Base-by-base conservation (phyloP, 1,139 yeast genomes). In the Blastobotrys petasosporus region DNA sequence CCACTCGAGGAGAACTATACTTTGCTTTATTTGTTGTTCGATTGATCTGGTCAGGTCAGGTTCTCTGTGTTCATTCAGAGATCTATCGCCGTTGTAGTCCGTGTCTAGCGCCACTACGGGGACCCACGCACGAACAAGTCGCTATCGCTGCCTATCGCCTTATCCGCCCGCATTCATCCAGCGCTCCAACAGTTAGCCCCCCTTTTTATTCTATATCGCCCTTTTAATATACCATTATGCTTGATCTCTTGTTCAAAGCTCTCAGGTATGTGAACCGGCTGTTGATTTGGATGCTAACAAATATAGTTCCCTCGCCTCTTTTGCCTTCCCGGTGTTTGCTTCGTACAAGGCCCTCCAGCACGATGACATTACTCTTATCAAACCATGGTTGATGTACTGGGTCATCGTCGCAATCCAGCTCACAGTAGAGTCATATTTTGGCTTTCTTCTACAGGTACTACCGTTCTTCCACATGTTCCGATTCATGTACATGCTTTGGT, bases 371-470 rank as follows among this genome's bases (percentile, higher is more conserved):
- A 58, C 74, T 17, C 61, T 70, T 11, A 60, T 76, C 36, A 77
- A 77, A 46, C 77, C 79, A 53, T 79, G 84, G 85, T 68, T 78
- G 41, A 73, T 78, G 55, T 80, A 76, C 63, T 79, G 85, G 85
- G 72, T 77, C 17, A 79, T 78, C 2, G 59, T 68, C 45, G 77
- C 75, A 9, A 58, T 71, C 17, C 63, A 67, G 31, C 64, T 67
- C 16, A 57, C 71, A n/a, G 61, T 62, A 3, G 81, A 77, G 56
- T 58, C 68, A 15, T 57, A 72, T 15, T 57, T 76, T 23, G 69
- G 72, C 25, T 61, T 77, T 25, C 54, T 68, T 33, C 63, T 67
- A 25, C 46, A 64, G 42, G 50, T 70, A n/a, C 49, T 78, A 20
- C 85, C 85, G 3, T 68, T 79, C 32, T 79, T 74, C 61, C 63